phyloP scores from a whole-genome alignment of 495 filamentous ascomycete species.

The Penicillium paradoxum region DNA sequence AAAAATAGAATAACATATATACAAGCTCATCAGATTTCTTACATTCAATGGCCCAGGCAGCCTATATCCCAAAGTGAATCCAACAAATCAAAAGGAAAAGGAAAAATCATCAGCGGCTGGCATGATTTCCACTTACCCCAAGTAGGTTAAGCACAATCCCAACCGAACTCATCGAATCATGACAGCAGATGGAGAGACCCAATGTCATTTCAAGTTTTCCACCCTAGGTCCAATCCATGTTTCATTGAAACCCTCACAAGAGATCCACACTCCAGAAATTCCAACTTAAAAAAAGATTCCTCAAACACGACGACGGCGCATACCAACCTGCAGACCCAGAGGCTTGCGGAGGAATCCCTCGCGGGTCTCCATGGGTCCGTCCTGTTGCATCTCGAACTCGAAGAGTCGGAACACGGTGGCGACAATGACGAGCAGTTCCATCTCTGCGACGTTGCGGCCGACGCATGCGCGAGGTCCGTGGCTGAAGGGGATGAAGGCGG shows the following conservation, averaged over 20 bases:
- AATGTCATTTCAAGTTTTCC: not conserved
- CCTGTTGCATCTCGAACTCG: conserved; percentile 67
- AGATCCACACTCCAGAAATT: not conserved
- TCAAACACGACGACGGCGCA: conserved; percentile 46
- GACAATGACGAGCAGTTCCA: conserved; percentile 82
- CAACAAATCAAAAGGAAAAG: not conserved
- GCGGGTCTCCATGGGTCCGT: conserved; percentile 63
- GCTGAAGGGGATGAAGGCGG: conserved; percentile 81
- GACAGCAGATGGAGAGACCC: not conserved
- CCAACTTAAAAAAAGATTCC: not conserved
- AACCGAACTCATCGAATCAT: conserved; percentile 10
- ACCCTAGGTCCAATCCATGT: conserved; percentile 7
- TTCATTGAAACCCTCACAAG: not conserved
- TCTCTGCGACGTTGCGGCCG: conserved; percentile 84
- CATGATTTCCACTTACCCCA: no score
- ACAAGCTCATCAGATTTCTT: conserved; percentile 8
- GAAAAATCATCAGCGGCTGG: conserved; percentile 16
- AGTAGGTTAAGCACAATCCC: not conserved
- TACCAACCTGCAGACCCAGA: conserved; percentile 64
- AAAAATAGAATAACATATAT: not conserved
- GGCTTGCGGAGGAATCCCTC: conserved; percentile 93
- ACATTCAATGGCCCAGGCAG: not conserved
- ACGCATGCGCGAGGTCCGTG: conserved; percentile 79
- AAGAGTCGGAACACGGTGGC: conserved; percentile 71
- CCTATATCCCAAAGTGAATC: not conserved